phyloP scores from a whole-genome alignment of 768 basidiomycete genomes.

The Kondoa malvinella region DNA sequence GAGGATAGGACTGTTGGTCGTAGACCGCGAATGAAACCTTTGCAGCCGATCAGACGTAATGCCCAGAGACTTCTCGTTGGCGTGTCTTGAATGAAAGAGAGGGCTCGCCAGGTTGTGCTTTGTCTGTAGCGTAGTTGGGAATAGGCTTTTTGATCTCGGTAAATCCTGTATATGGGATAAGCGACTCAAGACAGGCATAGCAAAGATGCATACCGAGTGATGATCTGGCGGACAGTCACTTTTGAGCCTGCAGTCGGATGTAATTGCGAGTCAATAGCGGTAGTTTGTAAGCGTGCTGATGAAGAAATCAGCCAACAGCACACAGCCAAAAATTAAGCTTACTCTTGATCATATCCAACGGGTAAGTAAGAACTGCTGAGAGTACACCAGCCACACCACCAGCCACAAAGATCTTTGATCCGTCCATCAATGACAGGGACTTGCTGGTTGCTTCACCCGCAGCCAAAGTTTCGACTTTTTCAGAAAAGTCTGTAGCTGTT shows the following conservation, averaged over 20 bases:
- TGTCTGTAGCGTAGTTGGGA: neutral
- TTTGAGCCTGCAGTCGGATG: neutral
- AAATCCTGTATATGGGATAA: neutral
- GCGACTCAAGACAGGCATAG: neutral
- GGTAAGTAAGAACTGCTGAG: neutral
- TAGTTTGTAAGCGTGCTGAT: neutral
- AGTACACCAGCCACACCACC: neutral
- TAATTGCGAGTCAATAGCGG: neutral
- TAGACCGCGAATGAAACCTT: neutral
- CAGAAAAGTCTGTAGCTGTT: neutral
- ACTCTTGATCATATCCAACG: conserved; percentile 4
- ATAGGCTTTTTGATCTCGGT: neutral
- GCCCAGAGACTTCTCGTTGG: neutral
- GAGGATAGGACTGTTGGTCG: neutral
- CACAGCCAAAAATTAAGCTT: neutral
- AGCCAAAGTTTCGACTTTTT: neutral
- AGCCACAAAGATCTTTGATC: neutral
- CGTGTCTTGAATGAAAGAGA: neutral
- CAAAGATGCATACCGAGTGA: neutral
- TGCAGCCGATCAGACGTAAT: neutral
- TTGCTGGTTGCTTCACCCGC: neutral
- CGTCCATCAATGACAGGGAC: neutral
- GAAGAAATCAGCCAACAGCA: neutral
- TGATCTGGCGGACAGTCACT: neutral
- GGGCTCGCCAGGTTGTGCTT: neutral